Evolutionary conservation across 2,329 filamentous ascomycete species (phyloP).

Genomic region (Lachnellula hyalina): DNA sequence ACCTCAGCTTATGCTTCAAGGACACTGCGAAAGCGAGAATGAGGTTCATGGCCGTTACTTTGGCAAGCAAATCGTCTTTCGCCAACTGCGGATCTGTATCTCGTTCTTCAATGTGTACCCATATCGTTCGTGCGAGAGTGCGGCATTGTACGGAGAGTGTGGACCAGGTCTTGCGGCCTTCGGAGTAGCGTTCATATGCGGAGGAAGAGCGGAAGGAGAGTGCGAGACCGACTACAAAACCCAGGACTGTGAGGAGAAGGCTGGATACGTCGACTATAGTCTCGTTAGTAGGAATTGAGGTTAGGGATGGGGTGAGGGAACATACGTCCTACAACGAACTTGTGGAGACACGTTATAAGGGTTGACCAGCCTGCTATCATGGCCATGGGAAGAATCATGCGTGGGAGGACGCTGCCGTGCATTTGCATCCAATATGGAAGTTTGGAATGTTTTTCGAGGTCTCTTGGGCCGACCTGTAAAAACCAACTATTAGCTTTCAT

Average conservation of each 20-base stretch:
- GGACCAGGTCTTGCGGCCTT: constrained; percentile 60
- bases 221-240: constrained; percentile 77
- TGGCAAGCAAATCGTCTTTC: constrained; percentile 64
- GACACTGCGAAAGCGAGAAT: constrained; percentile 72
- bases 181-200: constrained; percentile 65
- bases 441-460: constrained; percentile 69
- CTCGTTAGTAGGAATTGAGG: neutral
- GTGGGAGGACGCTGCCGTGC: constrained; percentile 69
- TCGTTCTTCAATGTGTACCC: constrained; percentile 68
- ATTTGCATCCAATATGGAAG: constrained; percentile 71
- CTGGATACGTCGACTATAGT: constrained; percentile 50
- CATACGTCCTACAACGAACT: constrained; percentile 35
- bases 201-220: constrained; percentile 73
- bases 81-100: constrained; percentile 38
- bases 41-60: constrained; percentile 64
- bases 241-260: constrained; percentile 69
- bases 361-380: constrained; percentile 62
- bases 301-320: constrained; percentile 1
- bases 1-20: constrained; percentile 77
- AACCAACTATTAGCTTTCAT: neutral
- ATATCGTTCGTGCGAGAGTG: constrained; percentile 70
- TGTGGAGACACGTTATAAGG: constrained; percentile 52
- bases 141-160: constrained; percentile 57
- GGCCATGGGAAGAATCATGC: constrained; percentile 64
- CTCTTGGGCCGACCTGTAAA: constrained; percentile 50